phyloP scores from a whole-genome alignment of 2,329 filamentous ascomycete genomes.

The Pezicula radicicola region DNA sequence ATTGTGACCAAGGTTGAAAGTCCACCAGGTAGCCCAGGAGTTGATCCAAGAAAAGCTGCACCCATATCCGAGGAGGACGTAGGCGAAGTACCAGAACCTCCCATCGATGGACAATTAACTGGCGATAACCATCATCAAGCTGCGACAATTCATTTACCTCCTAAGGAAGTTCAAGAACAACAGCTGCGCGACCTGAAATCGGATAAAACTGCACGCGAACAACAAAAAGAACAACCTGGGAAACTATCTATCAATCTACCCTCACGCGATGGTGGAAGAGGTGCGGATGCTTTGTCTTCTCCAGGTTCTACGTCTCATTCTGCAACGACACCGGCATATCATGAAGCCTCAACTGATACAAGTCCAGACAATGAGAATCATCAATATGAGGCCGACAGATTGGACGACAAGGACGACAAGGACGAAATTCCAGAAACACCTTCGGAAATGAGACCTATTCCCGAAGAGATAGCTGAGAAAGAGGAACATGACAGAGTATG shows the following conservation, averaged over 20 bases:
- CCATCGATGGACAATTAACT: conserved; percentile 15
- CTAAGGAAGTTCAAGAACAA: conserved; percentile 46
- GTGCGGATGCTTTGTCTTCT: conserved; percentile 47
- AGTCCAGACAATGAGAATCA: conserved; percentile 68
- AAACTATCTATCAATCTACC: conserved; percentile 33
- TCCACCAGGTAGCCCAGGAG: conserved; percentile 25
- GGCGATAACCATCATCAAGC: conserved; percentile 23
- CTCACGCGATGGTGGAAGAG: conserved; percentile 31
- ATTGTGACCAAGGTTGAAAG: conserved; percentile 21
- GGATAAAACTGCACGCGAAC: conserved; percentile 33
- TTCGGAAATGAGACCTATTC: conserved; percentile 18
- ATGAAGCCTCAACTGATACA: conserved; percentile 68
- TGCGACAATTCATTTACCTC: conserved; percentile 40
- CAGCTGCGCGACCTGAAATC: conserved; percentile 33
- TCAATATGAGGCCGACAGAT: conserved; percentile 47
- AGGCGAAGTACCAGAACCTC: conserved; percentile 24
- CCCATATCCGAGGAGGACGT: conserved; percentile 32
- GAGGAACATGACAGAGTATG: conserved; percentile 27
- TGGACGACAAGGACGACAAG: conserved; percentile 43
- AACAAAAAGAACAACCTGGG: conserved; percentile 21
- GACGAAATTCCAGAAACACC: conserved; percentile 30
- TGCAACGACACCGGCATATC: conserved; percentile 66
- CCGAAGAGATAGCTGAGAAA: conserved; percentile 31
- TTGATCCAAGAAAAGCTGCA: conserved; percentile 26
- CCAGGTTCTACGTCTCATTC: conserved; percentile 70